Percentiles rank a stretch among this genome's conserved stretches.
Conservation (phyloP, 2,329 filamentous ascomycete genomes). For the Aureobasidium mangrovei region DNA sequence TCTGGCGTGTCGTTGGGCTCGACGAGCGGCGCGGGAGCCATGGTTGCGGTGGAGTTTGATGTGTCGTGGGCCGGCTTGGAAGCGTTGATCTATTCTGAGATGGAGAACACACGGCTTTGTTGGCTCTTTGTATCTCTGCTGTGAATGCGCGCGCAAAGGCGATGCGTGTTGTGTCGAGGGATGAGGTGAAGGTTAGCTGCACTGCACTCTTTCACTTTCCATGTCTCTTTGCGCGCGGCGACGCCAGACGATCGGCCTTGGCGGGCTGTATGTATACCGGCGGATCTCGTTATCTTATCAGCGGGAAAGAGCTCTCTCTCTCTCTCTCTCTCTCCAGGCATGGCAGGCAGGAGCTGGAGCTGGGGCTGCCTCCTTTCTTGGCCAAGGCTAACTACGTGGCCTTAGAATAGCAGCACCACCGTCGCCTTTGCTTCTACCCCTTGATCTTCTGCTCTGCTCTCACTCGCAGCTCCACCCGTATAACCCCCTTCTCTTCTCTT, state of each 20-base stretch:
- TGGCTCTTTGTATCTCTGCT: not conserved
- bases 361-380: not conserved
- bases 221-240: not conserved
- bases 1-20: conserved; percentile 21
- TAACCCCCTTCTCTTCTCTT: not conserved
- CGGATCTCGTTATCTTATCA: not conserved
- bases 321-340: not conserved
- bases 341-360: not conserved
- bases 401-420: not conserved
- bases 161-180: not conserved
- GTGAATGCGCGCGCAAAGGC: not conserved
- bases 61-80: not conserved
- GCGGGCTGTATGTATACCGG: not conserved
- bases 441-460: conserved; percentile 5
- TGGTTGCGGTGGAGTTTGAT: conserved; percentile 12
- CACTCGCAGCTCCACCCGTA: not conserved
- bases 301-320: not conserved
- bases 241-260: not conserved
- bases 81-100: too few relatives aligned
- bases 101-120: too few relatives aligned
- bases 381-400: not conserved
- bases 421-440: not conserved
- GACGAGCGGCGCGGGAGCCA: conserved; percentile 25
- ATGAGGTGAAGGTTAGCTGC: not conserved
- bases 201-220: not conserved